Evolutionary conservation across 2,329 filamentous ascomycete species (phyloP), one percentile per base, ranked within the genome.

Genomic region (Colletotrichum limetticola): DNA sequence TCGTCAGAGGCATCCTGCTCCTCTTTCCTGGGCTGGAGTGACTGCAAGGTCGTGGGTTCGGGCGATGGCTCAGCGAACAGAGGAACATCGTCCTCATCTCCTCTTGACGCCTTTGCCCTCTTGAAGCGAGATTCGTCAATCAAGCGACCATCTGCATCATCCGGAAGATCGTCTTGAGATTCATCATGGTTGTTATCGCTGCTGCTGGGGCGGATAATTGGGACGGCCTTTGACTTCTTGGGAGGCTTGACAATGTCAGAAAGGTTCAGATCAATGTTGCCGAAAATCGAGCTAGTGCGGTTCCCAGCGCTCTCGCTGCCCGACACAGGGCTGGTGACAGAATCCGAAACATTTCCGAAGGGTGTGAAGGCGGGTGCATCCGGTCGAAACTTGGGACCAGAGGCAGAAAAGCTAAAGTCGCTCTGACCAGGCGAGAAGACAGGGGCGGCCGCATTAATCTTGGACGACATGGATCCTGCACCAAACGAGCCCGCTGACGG

Each of bases 151-250:
- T 92, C 87, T 3, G 88, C 86, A 73, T 91, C 90, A 71, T 93
- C 80, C 7, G 76, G 74, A 0, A 74, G 68, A n/a, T 75, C 77
- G 32, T 80, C 80, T 11, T 80, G 75, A 37, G 77, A 76, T 1
- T 76, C 75, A 22, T 77, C 72, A 22, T 78, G 76, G 3, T 86
- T 85, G n/a, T 59, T 57, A n/a, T 67, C 62, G 71, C 75, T 83
- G 77, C 86, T 91, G 70, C 91, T 86, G 1, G 94, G 93, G 52
- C 87, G 88, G 11, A 96, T 83, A 74, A 98, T 97, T 0, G 95
- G 93, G 67, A 98, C 89, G 11, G 95, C 95, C 83, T 97, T 98
- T 5, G 92, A 94, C 77, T 91, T 91, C 83, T 93, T 95, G 0
- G 84, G 81, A 7, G 92, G 89, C 78, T 93, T 93, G 32, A 90